Base-by-base conservation (phyloP, 2,329 filamentous ascomycete genomes). In the Arthrobotrys conoides region DNA sequence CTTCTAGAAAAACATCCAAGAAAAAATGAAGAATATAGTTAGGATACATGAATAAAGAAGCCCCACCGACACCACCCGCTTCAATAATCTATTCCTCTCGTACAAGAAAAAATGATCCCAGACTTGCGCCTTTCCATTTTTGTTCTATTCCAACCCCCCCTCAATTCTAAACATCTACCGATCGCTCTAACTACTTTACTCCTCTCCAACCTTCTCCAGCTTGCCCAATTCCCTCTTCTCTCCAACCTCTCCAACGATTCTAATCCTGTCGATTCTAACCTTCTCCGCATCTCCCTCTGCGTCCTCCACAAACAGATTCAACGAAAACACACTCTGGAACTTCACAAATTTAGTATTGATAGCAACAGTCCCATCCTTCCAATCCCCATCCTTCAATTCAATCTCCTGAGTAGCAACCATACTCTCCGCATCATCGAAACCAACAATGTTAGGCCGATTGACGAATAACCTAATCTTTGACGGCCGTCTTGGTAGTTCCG, bases 181-280 rank as follows among this genome's bases (percentile, higher is more conserved):
- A 59, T 30, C 33, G n/a, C 27, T 3, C 3, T 41, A 33, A 24
- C 27, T 30, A 55, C 4, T 44, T 46, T 78, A 75, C 2, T 93
- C 91, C 82, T 96, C 92, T 14, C 91, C 93, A 83, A 97, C 89
- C 90, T 98, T 98, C 88, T 98, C 93, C 81, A 99, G 86, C 87
- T 96, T 97, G 81, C 94, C 95, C 89, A 94, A 93, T 72, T 96
- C 92, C 78, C 94, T 89, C 89, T 96, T 97, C 87, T 97, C 91
- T 14, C 96, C 95, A 16, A 90, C 89, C 85, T 98, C 95, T 33
- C 96, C 96, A 6, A 79, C 22, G 65, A 79, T 51, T 82, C 90
- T 88, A 81, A 96, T 85, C 65, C 93, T 88, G 85, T 96, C 93
- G 63, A 99, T 85, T 71, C 96, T 90, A 73, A 96, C 91, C 87